phyloP scores from a whole-genome alignment of 2,329 filamentous ascomycete genomes.

The Rhynchosporium secalis region DNA sequence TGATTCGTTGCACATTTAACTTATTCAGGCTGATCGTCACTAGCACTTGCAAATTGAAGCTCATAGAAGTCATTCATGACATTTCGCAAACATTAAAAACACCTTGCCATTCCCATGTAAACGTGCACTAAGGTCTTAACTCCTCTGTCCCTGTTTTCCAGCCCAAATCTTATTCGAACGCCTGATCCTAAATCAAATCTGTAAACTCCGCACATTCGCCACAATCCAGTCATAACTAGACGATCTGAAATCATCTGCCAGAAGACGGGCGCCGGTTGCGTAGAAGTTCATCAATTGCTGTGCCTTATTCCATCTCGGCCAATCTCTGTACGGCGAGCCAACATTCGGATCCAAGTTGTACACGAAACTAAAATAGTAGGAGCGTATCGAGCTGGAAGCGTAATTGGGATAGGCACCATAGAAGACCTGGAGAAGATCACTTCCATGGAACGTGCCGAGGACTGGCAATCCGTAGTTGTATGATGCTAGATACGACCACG shows the following conservation, averaged over 20 bases:
- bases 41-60: background rate
- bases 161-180: background rate
- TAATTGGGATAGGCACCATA: constrained; percentile 34
- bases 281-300: constrained; percentile 53
- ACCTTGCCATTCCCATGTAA: background rate
- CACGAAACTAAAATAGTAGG: constrained; percentile 73
- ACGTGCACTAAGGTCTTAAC: background rate
- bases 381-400: constrained; percentile 59
- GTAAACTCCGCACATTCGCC: constrained; percentile 31
- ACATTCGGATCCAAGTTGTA: constrained; percentile 70
- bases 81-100: background rate
- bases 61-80: background rate
- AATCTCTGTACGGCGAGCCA: constrained; percentile 44
- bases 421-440: constrained; percentile 68
- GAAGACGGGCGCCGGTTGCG: constrained; percentile 40
- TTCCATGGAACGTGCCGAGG: constrained; percentile 73
- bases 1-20: background rate
- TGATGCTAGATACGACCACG: constrained; percentile 73
- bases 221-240: constrained; percentile 46
- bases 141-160: background rate
- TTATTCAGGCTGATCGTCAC: background rate
- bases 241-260: constrained; percentile 50
- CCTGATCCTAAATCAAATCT: constrained; percentile 3
- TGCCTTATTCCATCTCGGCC: constrained; percentile 55
- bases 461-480: constrained; percentile 71